Conservation (phyloP, 2,329 filamentous ascomycete species). For the Esteya vermicola region DNA sequence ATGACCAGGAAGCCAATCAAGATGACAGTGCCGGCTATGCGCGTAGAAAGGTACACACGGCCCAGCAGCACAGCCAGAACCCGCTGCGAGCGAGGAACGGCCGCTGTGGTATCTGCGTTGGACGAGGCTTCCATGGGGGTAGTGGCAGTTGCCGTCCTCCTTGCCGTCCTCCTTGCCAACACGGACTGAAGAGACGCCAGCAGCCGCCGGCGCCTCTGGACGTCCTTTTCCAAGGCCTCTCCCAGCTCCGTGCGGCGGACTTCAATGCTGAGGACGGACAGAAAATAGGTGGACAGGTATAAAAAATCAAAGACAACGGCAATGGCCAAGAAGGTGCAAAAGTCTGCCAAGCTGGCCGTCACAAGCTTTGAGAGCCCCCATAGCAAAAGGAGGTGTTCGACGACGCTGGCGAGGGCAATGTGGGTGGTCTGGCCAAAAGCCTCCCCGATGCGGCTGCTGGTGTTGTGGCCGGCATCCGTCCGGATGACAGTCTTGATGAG, state of each 20-base stretch:
- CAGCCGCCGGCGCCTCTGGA: constrained; percentile 23
- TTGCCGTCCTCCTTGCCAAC: too few species aligned
- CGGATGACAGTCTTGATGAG: constrained; percentile 65
- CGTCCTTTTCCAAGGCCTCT: constrained; percentile 50
- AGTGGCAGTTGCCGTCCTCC: too few species aligned
- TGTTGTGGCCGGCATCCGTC: constrained; percentile 54
- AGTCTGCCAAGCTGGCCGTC: constrained; percentile 49
- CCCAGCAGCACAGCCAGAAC: constrained; percentile 46
- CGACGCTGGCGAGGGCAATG: constrained; percentile 50
- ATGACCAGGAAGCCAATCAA: constrained; percentile 59
- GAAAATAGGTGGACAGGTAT: constrained; percentile 66
- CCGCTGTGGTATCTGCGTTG: too few species aligned
- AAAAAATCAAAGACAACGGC: constrained; percentile 66
- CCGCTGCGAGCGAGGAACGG: constrained; percentile 34
- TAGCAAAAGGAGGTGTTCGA: constrained; percentile 55
- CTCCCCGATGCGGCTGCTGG: constrained; percentile 54
- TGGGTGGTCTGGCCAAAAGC: constrained; percentile 62
- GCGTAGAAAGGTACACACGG: constrained; percentile 53
- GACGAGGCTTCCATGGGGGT: too few species aligned
- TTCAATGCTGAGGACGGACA: constrained; percentile 66
- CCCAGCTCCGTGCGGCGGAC: constrained; percentile 62
- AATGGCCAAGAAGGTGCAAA: constrained; percentile 63
- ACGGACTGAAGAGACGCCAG: too few species aligned
- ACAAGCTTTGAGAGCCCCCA: constrained; percentile 52
- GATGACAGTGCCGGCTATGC: constrained; percentile 60